Base-by-base conservation (phyloP, 345 rosid species). In the Lepidium africanum region DNA sequence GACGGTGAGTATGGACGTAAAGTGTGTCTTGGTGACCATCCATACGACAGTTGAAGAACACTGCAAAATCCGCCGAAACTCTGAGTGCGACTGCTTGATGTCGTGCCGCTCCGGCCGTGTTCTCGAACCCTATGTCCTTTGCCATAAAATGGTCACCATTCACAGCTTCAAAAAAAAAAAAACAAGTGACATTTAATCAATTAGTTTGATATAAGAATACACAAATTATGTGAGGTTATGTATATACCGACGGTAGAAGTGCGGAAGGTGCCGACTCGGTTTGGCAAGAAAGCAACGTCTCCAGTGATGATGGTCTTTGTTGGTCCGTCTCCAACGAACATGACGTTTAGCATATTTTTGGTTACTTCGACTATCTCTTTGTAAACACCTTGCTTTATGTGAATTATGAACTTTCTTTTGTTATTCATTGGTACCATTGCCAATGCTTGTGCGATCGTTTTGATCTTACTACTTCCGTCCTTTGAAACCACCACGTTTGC, bases 241-340 rank as follows among this genome's bases (percentile, higher is more conserved):
- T 54, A 3, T 43, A 32, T 80, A 90, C 97, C 59, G 16, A 90
- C 84, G 0, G 96, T 83, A 7, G 96, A 76, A 1, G 96, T 88
- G 1, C 41, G 77, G 73, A 48, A 81, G 13, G 97, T 85, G 38
- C 71, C 69, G 21, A 70, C n/a, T 9, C 41, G 74, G 16, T 92
- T 82, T 0, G 74, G 78, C 37, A 79, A 82, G 12, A 36, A 83
- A 73, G 77, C 88, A 12, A 69, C 21, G 59, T 56, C 67, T 30
- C 94, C 94, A 3, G 87, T 82, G 76, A 93, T 84, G 54, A 60
- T 80, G 1, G 96, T 90, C 73, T 80, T 85, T 1, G 84, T 74
- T 12, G 92, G 77, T 7, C 97, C 98, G 7, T 93, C 98, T 2
- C 98, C 97, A 5, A 90, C 52, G 55, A 93, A 76, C 84, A 85